Evolutionary conservation across 2,329 filamentous ascomycete genomes (phyloP).

Genomic region (Colletotrichum magnum): DNA sequence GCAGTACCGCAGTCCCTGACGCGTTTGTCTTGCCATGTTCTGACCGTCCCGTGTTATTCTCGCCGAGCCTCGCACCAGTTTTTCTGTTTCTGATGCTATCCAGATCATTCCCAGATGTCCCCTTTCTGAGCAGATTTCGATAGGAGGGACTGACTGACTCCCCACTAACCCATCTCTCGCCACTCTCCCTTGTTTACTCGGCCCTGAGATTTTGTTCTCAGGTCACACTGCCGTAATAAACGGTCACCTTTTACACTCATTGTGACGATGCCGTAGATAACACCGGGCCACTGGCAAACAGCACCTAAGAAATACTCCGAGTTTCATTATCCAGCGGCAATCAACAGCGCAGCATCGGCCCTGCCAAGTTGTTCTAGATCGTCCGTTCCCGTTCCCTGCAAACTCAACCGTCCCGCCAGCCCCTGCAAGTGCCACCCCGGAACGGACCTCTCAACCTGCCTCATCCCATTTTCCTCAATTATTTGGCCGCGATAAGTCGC

Average conservation of each 20-base stretch:
- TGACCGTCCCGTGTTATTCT: conserved; percentile 16
- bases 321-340: not conserved
- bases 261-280: not conserved
- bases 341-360: not conserved
- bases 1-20: no score
- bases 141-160: not conserved
- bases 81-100: not conserved
- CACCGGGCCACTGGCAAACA: not conserved
- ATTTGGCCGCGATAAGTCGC: not conserved
- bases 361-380: conserved; percentile 18
- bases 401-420: not conserved
- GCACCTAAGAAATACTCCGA: not conserved
- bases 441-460: not conserved
- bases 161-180: not conserved
- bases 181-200: not conserved
- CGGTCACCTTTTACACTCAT: not conserved
- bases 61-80: conserved; percentile 12
- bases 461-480: not conserved
- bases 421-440: not conserved
- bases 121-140: not conserved
- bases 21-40: no score
- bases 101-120: conserved; percentile 1
- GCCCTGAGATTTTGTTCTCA: no score
- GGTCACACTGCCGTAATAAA: not conserved
- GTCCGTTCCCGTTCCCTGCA: not conserved